Base-by-base conservation (phyloP, 2,329 filamentous ascomycete genomes). In the Coniochaeta hoffmannii region DNA sequence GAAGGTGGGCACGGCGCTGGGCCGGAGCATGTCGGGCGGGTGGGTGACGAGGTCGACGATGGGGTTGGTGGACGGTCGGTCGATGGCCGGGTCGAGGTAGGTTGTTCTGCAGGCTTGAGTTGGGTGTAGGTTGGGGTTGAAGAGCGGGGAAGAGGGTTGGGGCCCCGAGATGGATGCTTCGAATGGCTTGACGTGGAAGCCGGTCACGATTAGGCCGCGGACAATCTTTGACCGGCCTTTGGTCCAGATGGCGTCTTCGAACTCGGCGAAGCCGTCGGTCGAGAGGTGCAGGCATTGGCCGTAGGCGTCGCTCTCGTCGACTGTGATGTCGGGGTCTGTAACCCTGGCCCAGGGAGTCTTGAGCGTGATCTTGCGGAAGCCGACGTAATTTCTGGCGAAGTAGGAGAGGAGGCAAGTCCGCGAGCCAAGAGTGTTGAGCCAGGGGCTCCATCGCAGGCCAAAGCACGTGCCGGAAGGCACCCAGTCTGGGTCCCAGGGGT, bases 151-250 rank as follows among this genome's bases (percentile, higher is more conserved):
- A 15, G n/a, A 24, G 6, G n/a, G 28, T 24, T 51, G 49, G 14
- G 49, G 28, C 49, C 66, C 69, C 10, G 64, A 60, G 15, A 82
- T 64, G 1, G 72, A 61, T 14, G 83, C 66, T 50, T 82, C 75
- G 55, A 84, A 83, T 0, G 77, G 71, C 49, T 75, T 74, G 2
- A 75, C 69, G 15, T 73, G 66, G 34, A 76, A 73, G 0, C 81
- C 80, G 0, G 79, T 81, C 1, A 76, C 75, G 5, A 84, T 74
- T 2, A 83, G 69, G 2, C 79, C 81, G n/a, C 79, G 75, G 46
- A 75, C 79, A 38, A 73, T 62, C n/a, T 68, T 70, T 0, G 62
- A 64, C 5, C 64, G 63, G 3, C 66, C 68, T 4, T 73, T 66
- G 0, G 67, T 64, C 72, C 74, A 78, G 15, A 81, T 61, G 38